Evolutionary conservation across 2,329 filamentous ascomycete genomes (phyloP), one percentile per base, ranked within the genome.

Genomic region (Arthrinium phaeospermum): DNA sequence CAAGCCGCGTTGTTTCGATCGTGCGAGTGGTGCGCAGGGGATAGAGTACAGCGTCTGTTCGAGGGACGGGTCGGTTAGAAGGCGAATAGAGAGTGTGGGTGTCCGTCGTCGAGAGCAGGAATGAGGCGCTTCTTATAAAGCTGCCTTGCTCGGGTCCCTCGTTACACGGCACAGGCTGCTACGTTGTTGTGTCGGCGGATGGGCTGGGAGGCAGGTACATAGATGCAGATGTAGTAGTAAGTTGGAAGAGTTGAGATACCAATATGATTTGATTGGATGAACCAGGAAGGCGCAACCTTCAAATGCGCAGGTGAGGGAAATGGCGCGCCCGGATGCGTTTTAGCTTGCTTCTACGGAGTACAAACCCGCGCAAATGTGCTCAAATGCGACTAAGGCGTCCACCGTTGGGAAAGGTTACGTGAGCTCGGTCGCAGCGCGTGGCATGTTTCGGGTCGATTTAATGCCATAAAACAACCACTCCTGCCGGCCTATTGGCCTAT

Each of bases 351-450:
- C 57, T 5, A 41, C n/a, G n/a, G n/a, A n/a, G n/a, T n/a, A n/a
- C 57, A 83, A 83, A 84, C 79, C 76, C 78, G 80, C 83, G 83
- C 83, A 84, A 84, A 82, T 77, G 77, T 81, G 82, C 82, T 82
- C 83, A 81, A 74, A 74, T 71, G 72, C 22, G 30, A 22, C 16
- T n/a, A 41, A 3, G 34, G 37, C 27, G 49, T 70, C 27, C 27
- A 34, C 16, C 30, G 30, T 37, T 44, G 27, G 44, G 24, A n/a
- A n/a, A 30, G 57, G 61, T 41, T 47, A 27, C 53, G 27, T 44
- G 53, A 57, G 64, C 57, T 57, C 49, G 67, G 64, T 67, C 67
- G 70, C 47, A 24, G 30, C 30, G 53, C 30, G 53, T 61, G 27
- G 19, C 57, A 41, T n/a, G 57, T 64, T 64, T 64, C 57, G 57